Conservation (phyloP, 306 rosid genomes). For the Vicia faba region DNA sequence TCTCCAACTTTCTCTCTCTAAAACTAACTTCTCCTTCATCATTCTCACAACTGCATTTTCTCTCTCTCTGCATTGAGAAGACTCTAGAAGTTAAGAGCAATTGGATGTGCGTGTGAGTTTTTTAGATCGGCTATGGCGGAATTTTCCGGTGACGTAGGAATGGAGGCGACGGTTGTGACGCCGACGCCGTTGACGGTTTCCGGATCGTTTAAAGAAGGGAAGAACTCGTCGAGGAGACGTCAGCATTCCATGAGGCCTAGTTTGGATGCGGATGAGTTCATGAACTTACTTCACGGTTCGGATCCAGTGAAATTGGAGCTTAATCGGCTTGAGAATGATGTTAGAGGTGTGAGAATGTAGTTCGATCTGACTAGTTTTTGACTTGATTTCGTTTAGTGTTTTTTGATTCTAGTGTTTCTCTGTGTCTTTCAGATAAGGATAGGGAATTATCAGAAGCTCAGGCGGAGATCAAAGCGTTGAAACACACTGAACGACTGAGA, state of each 20-base stretch:
- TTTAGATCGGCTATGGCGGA: conserved; percentile 92
- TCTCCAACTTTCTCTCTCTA: conserved; percentile 46
- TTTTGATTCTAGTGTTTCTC: conserved; percentile 29
- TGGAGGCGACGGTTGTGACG: conserved; percentile 32
- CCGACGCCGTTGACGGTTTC: conserved; percentile 60
- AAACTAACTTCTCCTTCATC: conserved; percentile 33
- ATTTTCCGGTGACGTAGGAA: conserved; percentile 60
- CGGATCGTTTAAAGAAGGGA: conserved; percentile 95
- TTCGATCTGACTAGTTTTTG: conserved; percentile 68
- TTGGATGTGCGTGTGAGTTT: conserved; percentile 56
- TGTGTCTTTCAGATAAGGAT: conserved; percentile 79
- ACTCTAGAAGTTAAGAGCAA: conserved; percentile 50
- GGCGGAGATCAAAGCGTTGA: conserved; percentile 96
- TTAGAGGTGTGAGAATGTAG: conserved; percentile 87
- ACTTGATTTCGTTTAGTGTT: conserved; percentile 43
- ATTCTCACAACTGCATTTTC: conserved; percentile 24
- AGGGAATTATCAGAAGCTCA: conserved; percentile 90
- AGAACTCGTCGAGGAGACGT: conserved; percentile 76
- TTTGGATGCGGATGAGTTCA: conserved; percentile 89
- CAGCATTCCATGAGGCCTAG: conserved; percentile 72
- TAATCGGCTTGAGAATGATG: conserved; percentile 97
- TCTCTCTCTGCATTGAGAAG: conserved; percentile 45
- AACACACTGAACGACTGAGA: conserved; percentile 80
- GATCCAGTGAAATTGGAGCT: conserved; percentile 99
- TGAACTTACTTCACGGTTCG: conserved; percentile 93